Percentiles rank a stretch among this genome's conserved stretches.
Conservation (phyloP, 2,329 filamentous ascomycete species). For the Ophioceras dolichostomum region DNA sequence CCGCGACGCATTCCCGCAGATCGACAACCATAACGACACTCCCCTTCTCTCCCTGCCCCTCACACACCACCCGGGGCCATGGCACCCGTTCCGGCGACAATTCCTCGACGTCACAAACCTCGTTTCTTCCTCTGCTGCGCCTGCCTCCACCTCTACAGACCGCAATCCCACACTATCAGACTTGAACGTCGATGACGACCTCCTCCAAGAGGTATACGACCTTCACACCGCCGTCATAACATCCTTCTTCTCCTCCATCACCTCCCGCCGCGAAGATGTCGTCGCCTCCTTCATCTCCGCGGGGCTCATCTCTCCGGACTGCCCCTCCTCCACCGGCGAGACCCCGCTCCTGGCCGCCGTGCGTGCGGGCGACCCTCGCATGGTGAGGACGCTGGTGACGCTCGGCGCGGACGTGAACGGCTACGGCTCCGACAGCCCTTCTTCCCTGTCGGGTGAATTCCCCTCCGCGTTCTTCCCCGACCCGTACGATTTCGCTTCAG, state of each 20-base stretch:
- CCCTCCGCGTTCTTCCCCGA: background rate
- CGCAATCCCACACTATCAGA: too few species aligned
- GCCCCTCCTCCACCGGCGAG: constrained; percentile 12
- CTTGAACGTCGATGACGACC: too few species aligned
- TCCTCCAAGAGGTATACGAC: background rate
- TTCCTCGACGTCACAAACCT: too few species aligned
- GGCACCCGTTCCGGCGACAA: too few species aligned
- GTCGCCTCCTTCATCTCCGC: constrained; percentile 16
- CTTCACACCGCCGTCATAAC: constrained; percentile 14
- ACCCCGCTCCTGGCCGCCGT: constrained; percentile 25
- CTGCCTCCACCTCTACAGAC: too few species aligned
- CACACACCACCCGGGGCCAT: too few species aligned
- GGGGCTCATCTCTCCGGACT: constrained; percentile 26
- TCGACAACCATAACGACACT: too few species aligned
- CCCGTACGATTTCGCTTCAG: too few species aligned
- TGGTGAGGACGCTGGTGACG: constrained; percentile 19
- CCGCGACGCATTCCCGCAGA: too few species aligned
- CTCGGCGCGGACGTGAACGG: constrained; percentile 22
- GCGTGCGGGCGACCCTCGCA: constrained; percentile 13
- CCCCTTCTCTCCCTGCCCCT: too few species aligned
- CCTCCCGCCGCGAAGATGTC: constrained; percentile 12
- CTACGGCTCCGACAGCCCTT: too few species aligned
- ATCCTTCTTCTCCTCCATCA: constrained; percentile 17
- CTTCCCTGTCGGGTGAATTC: background rate
- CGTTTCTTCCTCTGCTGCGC: too few species aligned